Base-by-base conservation (phyloP, 2,329 filamentous ascomycete species). In the Colletotrichum caudatum region DNA sequence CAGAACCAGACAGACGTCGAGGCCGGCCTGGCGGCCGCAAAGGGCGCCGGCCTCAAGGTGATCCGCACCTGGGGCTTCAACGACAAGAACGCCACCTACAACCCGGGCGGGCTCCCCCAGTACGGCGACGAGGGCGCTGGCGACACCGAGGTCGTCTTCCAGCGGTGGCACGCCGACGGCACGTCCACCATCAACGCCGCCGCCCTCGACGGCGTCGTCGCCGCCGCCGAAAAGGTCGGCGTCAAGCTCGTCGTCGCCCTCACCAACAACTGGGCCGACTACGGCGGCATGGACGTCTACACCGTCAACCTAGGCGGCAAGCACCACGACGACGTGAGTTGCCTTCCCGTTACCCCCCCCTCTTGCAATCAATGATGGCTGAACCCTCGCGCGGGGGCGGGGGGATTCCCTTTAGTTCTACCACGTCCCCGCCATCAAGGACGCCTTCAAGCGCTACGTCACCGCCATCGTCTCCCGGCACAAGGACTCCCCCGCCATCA, bases 21-120 rank as follows among this genome's bases (percentile, higher is more conserved):
- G 46, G 80, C 80, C 44, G 85, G 85, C 29, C 76, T 87, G 64
- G 78, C 74, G 8, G 85, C 84, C 26, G 85, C 83, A 56, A 83
- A 83, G 73, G 79, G 83, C 6, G 85, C 85, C 11, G 85, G 85
- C 3, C 77, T 88, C 26, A 86, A 82, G 61, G 86, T 89, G 6
- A 84, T 89, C 76, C 84, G 87, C 35, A 88, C 86, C 11, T 89
- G 87, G 87, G 86, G 85, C 20, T 89, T 88, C 81, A 87, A 88
- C 75, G 87, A 89, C 77, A 86, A 85, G 76, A 89, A 89, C 75
- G 79, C 78, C 33, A 88, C 86, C 0, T 84, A 83, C 69, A 75
- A 80, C 37, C 77, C 80, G 20, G 74, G 78, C 23, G 86, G 86
- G 6, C 77, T 89, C 5, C 87, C 87, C 0, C 78, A 86, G 72